Conservation (phyloP, 2,329 filamentous ascomycete species). For the Beauveria medogensis region DNA sequence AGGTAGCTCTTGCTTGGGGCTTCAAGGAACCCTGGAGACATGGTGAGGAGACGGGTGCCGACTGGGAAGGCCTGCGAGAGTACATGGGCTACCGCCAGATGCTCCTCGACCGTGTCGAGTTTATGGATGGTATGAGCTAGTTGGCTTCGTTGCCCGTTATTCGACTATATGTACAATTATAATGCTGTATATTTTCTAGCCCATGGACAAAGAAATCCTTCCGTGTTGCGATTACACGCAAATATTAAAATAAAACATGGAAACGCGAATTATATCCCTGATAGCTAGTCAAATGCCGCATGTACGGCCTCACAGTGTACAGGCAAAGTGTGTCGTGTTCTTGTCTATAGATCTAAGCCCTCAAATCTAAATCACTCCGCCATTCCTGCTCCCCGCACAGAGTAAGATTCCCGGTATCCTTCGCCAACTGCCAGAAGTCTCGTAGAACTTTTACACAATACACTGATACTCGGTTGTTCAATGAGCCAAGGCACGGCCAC, state of each 20-base stretch:
- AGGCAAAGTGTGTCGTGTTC: background rate
- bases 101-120: slow-evolving; percentile 79
- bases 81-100: slow-evolving; percentile 78
- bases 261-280: background rate
- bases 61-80: slow-evolving; percentile 81
- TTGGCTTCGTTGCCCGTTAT: too few species aligned
- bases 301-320: background rate
- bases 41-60: slow-evolving; percentile 83
- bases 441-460: background rate
- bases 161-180: slow-evolving; percentile 7
- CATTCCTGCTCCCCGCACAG: background rate
- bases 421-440: background rate
- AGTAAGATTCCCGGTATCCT: background rate
- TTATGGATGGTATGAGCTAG: slow-evolving; percentile 81
- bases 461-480: too few species aligned
- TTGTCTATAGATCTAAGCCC: background rate
- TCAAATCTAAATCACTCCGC: background rate
- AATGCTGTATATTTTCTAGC: slow-evolving; percentile 4
- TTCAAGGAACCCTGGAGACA: slow-evolving; percentile 73
- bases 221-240: background rate
- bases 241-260: too few species aligned
- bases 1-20: slow-evolving; percentile 81
- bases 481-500: too few species aligned
- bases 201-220: background rate
- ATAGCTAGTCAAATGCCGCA: background rate